These are phyloP conservation scores for Kazachstania africana DNA, from an alignment of 805 yeast species.

Conservation along the genomic window DNA sequence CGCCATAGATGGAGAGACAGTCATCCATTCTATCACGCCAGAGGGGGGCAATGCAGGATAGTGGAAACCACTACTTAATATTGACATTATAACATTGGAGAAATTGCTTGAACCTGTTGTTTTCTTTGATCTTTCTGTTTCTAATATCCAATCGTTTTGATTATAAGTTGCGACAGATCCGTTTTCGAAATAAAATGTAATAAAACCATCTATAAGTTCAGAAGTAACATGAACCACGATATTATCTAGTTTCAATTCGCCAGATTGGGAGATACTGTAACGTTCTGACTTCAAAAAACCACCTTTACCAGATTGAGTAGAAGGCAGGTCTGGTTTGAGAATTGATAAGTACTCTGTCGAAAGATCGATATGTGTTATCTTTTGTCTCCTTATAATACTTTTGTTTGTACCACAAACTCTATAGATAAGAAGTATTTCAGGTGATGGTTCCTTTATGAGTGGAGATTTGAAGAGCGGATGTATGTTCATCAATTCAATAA, in stretches of 20 bases:
- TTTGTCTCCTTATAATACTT: conserved; percentile 18
- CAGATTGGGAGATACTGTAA: conserved; percentile 8
- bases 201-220: conserved; percentile 19
- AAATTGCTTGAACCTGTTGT: conserved; percentile 16
- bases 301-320: conserved; percentile 3
- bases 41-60: conserved; percentile 15
- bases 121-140: conserved; percentile 13
- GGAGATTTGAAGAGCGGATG: conserved; percentile 20
- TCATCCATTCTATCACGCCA: conserved; percentile 20
- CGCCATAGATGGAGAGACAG: conserved; percentile 25
- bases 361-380: conserved; percentile 12
- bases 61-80: conserved; percentile 20
- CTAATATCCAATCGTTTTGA: conserved; percentile 19
- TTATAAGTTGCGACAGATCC: conserved; percentile 15
- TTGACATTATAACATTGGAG: conserved; percentile 20
- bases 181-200: conserved; percentile 17
- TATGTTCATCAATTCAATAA: conserved; percentile 14
- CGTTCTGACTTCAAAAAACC: conserved; percentile 10
- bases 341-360: conserved; percentile 13
- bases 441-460: conserved; percentile 17
- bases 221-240: conserved; percentile 14
- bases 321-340: conserved; percentile 6
- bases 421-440: conserved; percentile 22
- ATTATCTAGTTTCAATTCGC: conserved; percentile 9
- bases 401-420: conserved; percentile 12